A percentile compares a stretch with the other conserved stretches of the same genome.
Conservation (phyloP, 257 asterid species). For the Schizonepeta tenuifolia region DNA sequence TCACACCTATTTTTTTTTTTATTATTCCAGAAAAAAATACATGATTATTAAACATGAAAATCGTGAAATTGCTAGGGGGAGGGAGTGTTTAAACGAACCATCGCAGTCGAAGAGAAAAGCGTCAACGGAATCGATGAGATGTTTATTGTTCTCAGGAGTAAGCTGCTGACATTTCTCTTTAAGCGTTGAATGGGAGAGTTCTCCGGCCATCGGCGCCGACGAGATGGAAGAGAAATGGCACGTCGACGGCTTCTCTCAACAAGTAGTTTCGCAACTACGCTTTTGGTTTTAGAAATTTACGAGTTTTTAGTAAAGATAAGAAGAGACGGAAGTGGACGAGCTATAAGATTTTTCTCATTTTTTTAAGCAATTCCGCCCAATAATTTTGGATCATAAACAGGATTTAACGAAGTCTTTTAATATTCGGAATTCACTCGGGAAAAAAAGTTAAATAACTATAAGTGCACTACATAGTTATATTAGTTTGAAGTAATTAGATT, state of each 20-base stretch:
- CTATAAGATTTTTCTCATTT: too few species aligned
- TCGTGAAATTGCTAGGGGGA: background rate
- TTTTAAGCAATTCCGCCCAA: too few species aligned
- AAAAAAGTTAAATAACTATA: too few species aligned
- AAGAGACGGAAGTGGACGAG: too few species aligned
- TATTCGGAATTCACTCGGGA: too few species aligned
- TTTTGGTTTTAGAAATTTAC: too few species aligned
- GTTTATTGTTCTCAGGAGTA: slow-evolving; percentile 41
- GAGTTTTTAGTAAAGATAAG: too few species aligned
- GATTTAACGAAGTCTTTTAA: too few species aligned
- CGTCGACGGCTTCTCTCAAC: background rate
- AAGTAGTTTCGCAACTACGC: too few species aligned
- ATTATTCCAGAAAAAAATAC: background rate
- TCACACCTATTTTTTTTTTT: slow-evolving; percentile 58
- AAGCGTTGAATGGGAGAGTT: slow-evolving; percentile 11
- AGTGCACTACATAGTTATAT: too few species aligned
- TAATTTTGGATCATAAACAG: too few species aligned
- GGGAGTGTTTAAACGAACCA: slow-evolving; percentile 46
- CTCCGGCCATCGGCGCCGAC: slow-evolving; percentile 48
- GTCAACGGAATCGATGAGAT: slow-evolving; percentile 73
- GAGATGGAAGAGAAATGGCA: slow-evolving; percentile 5
- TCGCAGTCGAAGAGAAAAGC: slow-evolving; percentile 96
- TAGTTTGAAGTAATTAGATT: too few species aligned
- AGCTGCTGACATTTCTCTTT: slow-evolving; percentile 44
- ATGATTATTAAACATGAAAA: background rate